Conservation (phyloP, 352 stramenopile genomes). For the Pythium brachiatum region DNA sequence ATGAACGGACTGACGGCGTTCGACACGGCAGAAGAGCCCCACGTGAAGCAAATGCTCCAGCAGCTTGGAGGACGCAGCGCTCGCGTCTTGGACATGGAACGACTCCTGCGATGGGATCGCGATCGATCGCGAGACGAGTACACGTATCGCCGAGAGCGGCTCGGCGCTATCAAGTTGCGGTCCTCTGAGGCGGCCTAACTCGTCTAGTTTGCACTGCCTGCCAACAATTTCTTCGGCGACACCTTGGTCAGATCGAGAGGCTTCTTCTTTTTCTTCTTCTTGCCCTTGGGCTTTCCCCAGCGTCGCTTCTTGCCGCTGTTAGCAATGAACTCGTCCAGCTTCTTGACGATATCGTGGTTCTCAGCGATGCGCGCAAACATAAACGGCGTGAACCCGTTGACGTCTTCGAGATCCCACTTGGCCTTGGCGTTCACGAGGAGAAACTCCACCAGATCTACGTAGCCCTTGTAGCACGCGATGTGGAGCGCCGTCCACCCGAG, state of each 20-base stretch:
- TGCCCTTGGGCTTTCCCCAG: slow-evolving; percentile 24
- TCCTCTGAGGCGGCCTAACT: slow-evolving; percentile 1
- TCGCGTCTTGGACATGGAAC: slow-evolving; percentile 40
- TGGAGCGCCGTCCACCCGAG: slow-evolving; percentile 70
- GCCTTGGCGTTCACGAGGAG: slow-evolving; percentile 52
- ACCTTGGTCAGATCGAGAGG: slow-evolving; percentile 21
- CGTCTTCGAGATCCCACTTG: slow-evolving; percentile 47
- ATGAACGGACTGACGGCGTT: slow-evolving; percentile 57
- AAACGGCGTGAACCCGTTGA: slow-evolving; percentile 63
- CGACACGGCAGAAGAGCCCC: slow-evolving; percentile 45
- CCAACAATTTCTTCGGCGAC: slow-evolving; percentile 53
- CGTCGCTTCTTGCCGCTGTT: slow-evolving; percentile 31
- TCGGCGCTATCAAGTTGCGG: slow-evolving; percentile 32
- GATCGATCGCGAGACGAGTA: slow-evolving; percentile 46
- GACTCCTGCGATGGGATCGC: slow-evolving; percentile 50
- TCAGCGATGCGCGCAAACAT: slow-evolving; percentile 71
- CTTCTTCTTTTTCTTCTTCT: slow-evolving; percentile 35
- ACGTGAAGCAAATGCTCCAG: slow-evolving; percentile 43
- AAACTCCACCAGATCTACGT: slow-evolving; percentile 66
- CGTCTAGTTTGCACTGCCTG: slow-evolving; percentile 15
- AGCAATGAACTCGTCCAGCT: slow-evolving; percentile 52
- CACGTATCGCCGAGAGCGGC: slow-evolving; percentile 35
- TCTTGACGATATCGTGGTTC: slow-evolving; percentile 58
- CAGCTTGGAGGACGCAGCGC: slow-evolving; percentile 43
- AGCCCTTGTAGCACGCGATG: slow-evolving; percentile 73